Evolutionary conservation across 371 early-diverging fungal genomes (phyloP).

Genomic region (Syncephalastrum contaminatum): DNA sequence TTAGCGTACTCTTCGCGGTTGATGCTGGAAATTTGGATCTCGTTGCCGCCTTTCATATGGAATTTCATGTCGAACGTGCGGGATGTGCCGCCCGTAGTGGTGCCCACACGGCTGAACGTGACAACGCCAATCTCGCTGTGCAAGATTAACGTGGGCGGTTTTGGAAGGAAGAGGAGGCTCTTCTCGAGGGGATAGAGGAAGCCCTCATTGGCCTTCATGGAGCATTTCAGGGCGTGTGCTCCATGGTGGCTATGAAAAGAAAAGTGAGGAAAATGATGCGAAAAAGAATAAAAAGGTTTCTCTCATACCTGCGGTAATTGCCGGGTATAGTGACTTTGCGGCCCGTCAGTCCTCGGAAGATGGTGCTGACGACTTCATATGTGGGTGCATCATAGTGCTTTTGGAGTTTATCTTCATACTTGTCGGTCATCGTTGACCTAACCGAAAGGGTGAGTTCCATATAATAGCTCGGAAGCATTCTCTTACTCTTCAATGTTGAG

Average conservation of each 20-base stretch:
- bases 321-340: slow-evolving; percentile 80
- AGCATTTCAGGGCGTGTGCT: slow-evolving; percentile 90
- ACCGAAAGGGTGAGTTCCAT: no score
- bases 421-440: slow-evolving; percentile 45
- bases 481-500: slow-evolving; percentile 77
- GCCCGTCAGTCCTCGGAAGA: slow-evolving; percentile 88
- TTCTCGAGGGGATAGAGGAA: slow-evolving; percentile 94
- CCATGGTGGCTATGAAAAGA: slow-evolving; percentile 59
- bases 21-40: slow-evolving; percentile 84
- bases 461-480: not conserved
- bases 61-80: slow-evolving; percentile 94
- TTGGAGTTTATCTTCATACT: slow-evolving; percentile 80
- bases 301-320: slow-evolving; percentile 43
- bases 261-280: no score
- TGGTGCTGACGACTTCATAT: slow-evolving; percentile 84
- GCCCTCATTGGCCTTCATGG: slow-evolving; percentile 98
- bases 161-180: slow-evolving; percentile 93
- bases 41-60: slow-evolving; percentile 78
- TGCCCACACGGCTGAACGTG: slow-evolving; percentile 89
- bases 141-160: slow-evolving; percentile 90
- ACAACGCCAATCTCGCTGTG: slow-evolving; percentile 85
- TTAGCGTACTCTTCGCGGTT: slow-evolving; percentile 86
- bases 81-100: slow-evolving; percentile 61
- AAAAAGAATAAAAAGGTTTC: not conserved
- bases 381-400: slow-evolving; percentile 89